Conservation (phyloP, 192 early-diverging fungal genomes). For the Mortierella hygrophila region DNA sequence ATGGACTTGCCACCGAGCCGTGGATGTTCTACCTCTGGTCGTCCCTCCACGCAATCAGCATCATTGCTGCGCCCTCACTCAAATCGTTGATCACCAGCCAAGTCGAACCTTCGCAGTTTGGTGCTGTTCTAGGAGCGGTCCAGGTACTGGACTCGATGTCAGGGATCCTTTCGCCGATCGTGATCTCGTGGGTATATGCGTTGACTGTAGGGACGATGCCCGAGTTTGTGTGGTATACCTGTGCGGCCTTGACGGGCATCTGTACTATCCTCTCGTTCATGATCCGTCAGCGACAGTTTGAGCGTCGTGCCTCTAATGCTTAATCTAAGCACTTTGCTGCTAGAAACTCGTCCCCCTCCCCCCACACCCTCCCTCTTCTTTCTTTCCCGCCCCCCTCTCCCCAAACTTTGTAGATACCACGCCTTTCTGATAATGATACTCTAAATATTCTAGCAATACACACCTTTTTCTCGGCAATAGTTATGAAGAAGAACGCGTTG, state of each 20-base stretch:
- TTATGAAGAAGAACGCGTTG: no score
- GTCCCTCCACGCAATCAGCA: conserved; percentile 39
- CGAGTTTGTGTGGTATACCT: conserved; percentile 57
- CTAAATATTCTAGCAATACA: background rate
- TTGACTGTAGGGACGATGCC: conserved; percentile 53
- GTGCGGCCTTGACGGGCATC: conserved; percentile 39
- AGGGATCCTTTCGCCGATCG: conserved; percentile 57
- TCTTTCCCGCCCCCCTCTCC: no score
- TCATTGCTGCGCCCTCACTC: conserved; percentile 54
- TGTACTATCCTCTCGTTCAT: conserved; percentile 56
- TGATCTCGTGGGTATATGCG: conserved; percentile 61
- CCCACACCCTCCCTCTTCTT: background rate
- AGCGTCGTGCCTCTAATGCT: background rate
- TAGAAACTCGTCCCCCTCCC: background rate
- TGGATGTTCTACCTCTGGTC: conserved; percentile 34
- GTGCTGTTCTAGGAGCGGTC: conserved; percentile 62
- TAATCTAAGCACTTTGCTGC: background rate
- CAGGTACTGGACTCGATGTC: conserved; percentile 60
- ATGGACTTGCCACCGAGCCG: conserved; percentile 40
- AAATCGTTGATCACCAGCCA: conserved; percentile 59
- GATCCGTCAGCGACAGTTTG: conserved; percentile 40
- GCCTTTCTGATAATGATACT: background rate
- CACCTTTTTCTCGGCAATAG: no score
- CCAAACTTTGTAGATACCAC: background rate
- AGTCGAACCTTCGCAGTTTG: conserved; percentile 61